Evolutionary conservation across 768 basidiomycete species (phyloP).

Genomic region (Neoboletus magnificus): DNA sequence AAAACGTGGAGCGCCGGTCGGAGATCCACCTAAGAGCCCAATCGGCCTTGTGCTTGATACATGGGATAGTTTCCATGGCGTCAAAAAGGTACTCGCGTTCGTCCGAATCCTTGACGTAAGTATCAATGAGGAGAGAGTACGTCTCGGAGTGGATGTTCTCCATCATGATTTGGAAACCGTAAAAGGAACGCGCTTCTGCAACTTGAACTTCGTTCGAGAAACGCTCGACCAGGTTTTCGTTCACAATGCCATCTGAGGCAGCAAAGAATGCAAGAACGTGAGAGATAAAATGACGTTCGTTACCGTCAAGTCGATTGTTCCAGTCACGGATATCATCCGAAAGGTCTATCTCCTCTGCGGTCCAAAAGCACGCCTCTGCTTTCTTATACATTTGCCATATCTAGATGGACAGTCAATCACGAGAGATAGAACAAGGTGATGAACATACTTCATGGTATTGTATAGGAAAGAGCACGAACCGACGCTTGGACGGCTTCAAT

Average conservation of each 20-base stretch:
- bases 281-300: slow-evolving; percentile 85
- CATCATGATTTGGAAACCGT: slow-evolving; percentile 98
- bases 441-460: slow-evolving; percentile 77
- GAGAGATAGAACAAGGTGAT: background rate
- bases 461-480: slow-evolving; percentile 92
- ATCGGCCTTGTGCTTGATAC: slow-evolving; percentile 85
- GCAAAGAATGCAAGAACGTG: slow-evolving; percentile 95
- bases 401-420: slow-evolving; percentile 35
- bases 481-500: slow-evolving; percentile 65
- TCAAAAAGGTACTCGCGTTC: slow-evolving; percentile 81
- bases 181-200: slow-evolving; percentile 92
- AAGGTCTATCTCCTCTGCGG: slow-evolving; percentile 87
- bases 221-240: slow-evolving; percentile 91
- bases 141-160: slow-evolving; percentile 96
- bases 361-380: slow-evolving; percentile 92
- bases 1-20: slow-evolving; percentile 74
- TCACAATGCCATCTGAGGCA: slow-evolving; percentile 91
- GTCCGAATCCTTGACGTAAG: slow-evolving; percentile 77
- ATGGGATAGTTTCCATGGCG: slow-evolving; percentile 89
- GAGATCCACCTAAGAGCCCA: slow-evolving; percentile 94
- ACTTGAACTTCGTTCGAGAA: slow-evolving; percentile 89
- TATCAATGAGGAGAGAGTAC: slow-evolving; percentile 92
- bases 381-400: slow-evolving; percentile 96
- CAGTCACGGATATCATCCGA: slow-evolving; percentile 84
- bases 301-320: slow-evolving; percentile 69